A percentile compares a stretch with the other conserved stretches of the same genome.
Evolutionary conservation across 164 flowering plant species (phyloP).

Genomic region (Warburgia ugandensis): DNA sequence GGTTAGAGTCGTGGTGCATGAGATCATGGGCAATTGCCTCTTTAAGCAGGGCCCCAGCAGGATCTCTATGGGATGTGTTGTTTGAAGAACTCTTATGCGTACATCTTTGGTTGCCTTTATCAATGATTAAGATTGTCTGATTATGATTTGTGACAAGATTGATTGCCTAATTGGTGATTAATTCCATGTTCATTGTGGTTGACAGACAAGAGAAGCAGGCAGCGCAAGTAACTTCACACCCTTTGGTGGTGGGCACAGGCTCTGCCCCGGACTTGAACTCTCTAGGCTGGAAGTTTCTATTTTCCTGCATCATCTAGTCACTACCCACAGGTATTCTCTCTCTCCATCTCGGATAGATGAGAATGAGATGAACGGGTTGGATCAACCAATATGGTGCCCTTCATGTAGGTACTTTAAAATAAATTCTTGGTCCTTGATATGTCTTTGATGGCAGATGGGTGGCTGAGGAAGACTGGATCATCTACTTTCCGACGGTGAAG

Average conservation of each 20-base stretch:
- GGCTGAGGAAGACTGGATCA: slow-evolving; percentile 59
- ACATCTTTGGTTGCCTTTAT: no score
- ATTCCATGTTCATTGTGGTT: neutral
- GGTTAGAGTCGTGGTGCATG: no score
- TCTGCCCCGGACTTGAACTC: slow-evolving; percentile 85
- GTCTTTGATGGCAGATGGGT: slow-evolving; percentile 57
- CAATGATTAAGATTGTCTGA: neutral
- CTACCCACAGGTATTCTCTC: slow-evolving; percentile 48
- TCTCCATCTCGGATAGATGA: neutral
- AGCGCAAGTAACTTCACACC: slow-evolving; percentile 50
- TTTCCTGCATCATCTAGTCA: slow-evolving; percentile 90
- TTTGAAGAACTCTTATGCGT: no score
- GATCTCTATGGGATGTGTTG: no score
- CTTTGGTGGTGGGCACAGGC: slow-evolving; percentile 95
- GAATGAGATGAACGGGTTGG: neutral
- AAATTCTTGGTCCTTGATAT: neutral
- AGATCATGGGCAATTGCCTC: no score
- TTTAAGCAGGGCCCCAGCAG: no score
- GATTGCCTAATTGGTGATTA: neutral
- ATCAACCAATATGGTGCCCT: neutral
- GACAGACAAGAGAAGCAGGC: slow-evolving; percentile 19
- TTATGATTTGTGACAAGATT: neutral
- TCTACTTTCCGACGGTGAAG: slow-evolving; percentile 79
- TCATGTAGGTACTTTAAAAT: no score
- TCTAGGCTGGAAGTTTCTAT: slow-evolving; percentile 82